Percentiles rank a stretch among this genome's conserved stretches.
Evolutionary conservation across 2,329 filamentous ascomycete species (phyloP).

Genomic region (Setomelanomma holmii): DNA sequence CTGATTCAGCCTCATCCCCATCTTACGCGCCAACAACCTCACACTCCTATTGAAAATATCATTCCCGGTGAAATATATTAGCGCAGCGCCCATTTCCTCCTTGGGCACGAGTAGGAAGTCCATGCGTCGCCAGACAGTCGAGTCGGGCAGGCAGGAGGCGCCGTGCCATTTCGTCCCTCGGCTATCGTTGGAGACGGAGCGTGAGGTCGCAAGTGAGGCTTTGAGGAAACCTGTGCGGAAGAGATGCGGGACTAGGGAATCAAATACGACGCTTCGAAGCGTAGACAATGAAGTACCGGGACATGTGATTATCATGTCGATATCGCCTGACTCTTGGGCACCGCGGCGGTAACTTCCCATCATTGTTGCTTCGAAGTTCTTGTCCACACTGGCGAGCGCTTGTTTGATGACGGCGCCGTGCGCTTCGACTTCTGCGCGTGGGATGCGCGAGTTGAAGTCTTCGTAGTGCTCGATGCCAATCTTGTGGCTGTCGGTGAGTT

Average conservation of each 20-base stretch:
- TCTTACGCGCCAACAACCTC: conserved; percentile 78
- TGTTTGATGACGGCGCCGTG: conserved; percentile 71
- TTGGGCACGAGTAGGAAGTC: conserved; percentile 85
- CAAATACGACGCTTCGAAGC: conserved; percentile 68
- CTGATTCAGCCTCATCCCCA: conserved; percentile 86
- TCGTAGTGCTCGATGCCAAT: conserved; percentile 81
- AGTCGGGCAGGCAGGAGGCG: conserved; percentile 72
- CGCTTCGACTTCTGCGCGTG: conserved; percentile 74
- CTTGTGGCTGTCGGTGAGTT: conserved; percentile 72
- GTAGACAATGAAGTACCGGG: conserved; percentile 60
- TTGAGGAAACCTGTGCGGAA: conserved; percentile 71
- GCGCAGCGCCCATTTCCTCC: conserved; percentile 78
- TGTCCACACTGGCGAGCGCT: conserved; percentile 67
- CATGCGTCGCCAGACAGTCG: conserved; percentile 74
- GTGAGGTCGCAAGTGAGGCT: conserved; percentile 67
- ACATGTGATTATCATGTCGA: conserved; percentile 85
- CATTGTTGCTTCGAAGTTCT: conserved; percentile 72
- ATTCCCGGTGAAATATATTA: conserved; percentile 96
- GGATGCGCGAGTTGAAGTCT: conserved; percentile 81
- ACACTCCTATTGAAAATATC: conserved; percentile 93
- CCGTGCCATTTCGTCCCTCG: conserved; percentile 85
- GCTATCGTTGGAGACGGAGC: conserved; percentile 54
- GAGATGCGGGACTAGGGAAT: conserved; percentile 68
- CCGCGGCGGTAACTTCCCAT: conserved; percentile 88
- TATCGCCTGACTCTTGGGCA: conserved; percentile 75